phyloP scores from a whole-genome alignment of 192 early-diverging fungal genomes.

The Backusella sp. region DNA sequence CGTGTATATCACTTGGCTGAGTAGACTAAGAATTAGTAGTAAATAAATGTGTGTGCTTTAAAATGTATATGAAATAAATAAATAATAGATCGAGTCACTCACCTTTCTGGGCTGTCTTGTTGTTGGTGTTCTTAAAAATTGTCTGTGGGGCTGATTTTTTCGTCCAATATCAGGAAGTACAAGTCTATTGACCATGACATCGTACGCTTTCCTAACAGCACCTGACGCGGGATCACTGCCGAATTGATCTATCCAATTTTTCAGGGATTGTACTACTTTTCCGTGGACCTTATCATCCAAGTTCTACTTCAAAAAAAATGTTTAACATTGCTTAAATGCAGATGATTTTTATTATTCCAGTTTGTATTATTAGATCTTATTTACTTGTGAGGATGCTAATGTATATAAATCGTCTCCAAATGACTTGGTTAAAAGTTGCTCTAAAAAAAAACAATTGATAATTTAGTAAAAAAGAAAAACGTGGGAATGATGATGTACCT shows the following conservation, averaged over 20 bases:
- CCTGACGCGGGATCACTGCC: constrained; percentile 23
- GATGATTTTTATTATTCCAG: not conserved
- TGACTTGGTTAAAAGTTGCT: constrained; percentile 30
- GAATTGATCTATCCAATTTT: constrained; percentile 28
- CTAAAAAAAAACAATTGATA: constrained; percentile 6
- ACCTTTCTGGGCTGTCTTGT: not conserved
- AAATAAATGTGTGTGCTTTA: not conserved
- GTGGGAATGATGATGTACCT: not conserved
- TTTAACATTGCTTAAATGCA: not conserved
- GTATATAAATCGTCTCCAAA: constrained; percentile 32
- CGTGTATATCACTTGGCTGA: constrained; percentile 32
- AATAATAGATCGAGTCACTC: not conserved
- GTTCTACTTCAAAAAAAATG: constrained; percentile 10
- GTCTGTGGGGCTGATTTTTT: not conserved
- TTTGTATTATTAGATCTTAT: not conserved
- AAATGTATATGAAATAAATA: not conserved
- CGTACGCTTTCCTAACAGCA: constrained; percentile 23
- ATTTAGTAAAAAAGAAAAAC: not conserved
- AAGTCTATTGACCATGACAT: constrained; percentile 11
- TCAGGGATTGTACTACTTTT: constrained; percentile 22
- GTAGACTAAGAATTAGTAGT: not conserved
- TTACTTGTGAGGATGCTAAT: constrained; percentile 26
- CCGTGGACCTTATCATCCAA: constrained; percentile 26
- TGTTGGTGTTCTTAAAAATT: not conserved
- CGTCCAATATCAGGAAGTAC: not conserved